A percentile compares a stretch with the other conserved stretches of the same genome.
These are phyloP conservation scores for Capsella rubella DNA, from an alignment of 441 rosid species.

Conservation along the genomic window DNA sequence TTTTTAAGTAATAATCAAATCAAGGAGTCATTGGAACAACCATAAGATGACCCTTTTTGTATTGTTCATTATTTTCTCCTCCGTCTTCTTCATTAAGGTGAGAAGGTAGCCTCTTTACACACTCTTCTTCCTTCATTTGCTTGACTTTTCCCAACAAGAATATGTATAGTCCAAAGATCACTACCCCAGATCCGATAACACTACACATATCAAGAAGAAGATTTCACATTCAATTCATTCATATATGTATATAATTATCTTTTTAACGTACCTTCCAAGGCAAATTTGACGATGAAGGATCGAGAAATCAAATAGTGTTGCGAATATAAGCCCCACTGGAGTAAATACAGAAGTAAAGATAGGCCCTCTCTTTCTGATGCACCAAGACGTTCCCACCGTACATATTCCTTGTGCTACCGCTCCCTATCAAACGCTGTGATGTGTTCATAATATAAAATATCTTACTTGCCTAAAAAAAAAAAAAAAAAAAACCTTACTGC, in stretches of 20 bases:
- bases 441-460: too few species aligned
- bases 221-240: constrained; percentile 3
- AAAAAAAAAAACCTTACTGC: constrained; percentile 32
- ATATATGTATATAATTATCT: not conserved
- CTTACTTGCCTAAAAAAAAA: too few species aligned
- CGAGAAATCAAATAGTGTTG: constrained; percentile 44
- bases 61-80: constrained; percentile 39
- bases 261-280: constrained; percentile 40
- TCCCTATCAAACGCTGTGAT: constrained; percentile 24
- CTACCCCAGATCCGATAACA: constrained; percentile 44
- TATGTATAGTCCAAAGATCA: constrained; percentile 46
- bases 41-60: constrained; percentile 38
- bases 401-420: constrained; percentile 49
- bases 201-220: constrained; percentile 23
- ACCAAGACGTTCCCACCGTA: constrained; percentile 47
- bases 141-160: constrained; percentile 44
- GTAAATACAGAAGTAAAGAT: constrained; percentile 48
- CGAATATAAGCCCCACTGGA: constrained; percentile 44
- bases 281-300: constrained; percentile 44
- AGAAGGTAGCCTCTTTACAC: constrained; percentile 32
- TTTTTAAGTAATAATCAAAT: not conserved
- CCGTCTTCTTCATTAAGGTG: constrained; percentile 34
- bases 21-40: constrained; percentile 50
- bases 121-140: constrained; percentile 43
- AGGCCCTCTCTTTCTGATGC: constrained; percentile 45